A percentile compares a stretch with the other conserved stretches of the same genome.
These are phyloP conservation scores for Candida sphagnicola DNA, from an alignment of 805 yeast species.

Conservation along the genomic window DNA sequence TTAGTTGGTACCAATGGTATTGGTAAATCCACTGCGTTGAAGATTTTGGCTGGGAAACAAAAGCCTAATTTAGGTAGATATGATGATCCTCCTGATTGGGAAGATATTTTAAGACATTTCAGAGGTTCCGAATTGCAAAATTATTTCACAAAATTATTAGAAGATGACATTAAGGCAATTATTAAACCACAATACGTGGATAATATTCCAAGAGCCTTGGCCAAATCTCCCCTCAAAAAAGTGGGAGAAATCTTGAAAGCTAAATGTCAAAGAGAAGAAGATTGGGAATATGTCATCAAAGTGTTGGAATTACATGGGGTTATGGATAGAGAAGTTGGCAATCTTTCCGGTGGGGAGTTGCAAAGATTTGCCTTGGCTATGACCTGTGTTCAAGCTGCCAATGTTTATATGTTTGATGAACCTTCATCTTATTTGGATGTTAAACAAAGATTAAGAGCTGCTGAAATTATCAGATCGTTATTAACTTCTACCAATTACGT, in stretches of 20 bases:
- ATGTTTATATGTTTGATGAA: slow-evolving; percentile 98
- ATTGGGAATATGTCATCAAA: slow-evolving; percentile 59
- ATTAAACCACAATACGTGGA: slow-evolving; percentile 99
- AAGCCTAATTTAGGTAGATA: slow-evolving; percentile 93
- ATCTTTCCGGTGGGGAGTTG: slow-evolving; percentile 96
- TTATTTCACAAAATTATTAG: slow-evolving; percentile 89
- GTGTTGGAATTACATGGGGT: slow-evolving; percentile 74
- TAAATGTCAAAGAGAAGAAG: slow-evolving; percentile 69
- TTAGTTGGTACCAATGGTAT: slow-evolving; percentile 99
- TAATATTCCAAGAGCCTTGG: slow-evolving; percentile 91
- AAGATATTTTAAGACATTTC: slow-evolving; percentile 82
- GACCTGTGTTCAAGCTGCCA: slow-evolving; percentile 93
- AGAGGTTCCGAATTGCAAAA: slow-evolving; percentile 98
- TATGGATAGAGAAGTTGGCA: slow-evolving; percentile 80
- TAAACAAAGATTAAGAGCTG: slow-evolving; percentile 97
- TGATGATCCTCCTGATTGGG: slow-evolving; percentile 98
- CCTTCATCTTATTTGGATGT: slow-evolving; percentile 98
- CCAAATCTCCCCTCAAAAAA: slow-evolving; percentile 77
- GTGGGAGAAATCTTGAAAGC: slow-evolving; percentile 81
- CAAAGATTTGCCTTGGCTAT: slow-evolving; percentile 98
- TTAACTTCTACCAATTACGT: slow-evolving; percentile 75
- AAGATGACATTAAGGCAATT: slow-evolving; percentile 92
- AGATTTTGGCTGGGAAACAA: slow-evolving; percentile 95
- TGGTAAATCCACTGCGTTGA: slow-evolving; percentile 95
- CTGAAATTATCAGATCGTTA: slow-evolving; percentile 85